Evolutionary conservation across 768 basidiomycete species (phyloP), one percentile per base, ranked within the genome.

Genomic region (Macrocybe gigantea): DNA sequence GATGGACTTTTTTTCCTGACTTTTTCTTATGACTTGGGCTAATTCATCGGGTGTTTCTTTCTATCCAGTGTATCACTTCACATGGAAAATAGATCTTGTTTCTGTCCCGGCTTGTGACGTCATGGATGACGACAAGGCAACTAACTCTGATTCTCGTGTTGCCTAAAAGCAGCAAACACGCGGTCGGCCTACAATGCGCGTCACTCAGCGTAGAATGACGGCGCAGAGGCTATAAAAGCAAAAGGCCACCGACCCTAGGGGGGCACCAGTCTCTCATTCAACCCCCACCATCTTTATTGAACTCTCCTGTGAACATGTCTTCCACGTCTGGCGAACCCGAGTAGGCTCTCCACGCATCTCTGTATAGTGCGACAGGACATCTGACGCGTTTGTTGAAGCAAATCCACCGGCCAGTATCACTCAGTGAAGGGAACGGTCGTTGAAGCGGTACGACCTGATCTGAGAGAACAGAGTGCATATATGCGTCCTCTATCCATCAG

Each of bases 401-500:
- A 73, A 56, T 61, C 65, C 51, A 53, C 65, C 22, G 74, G 74
- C 50, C 70, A 73, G 59, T 62, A 55, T 54, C 72, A 75, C 56
- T 72, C 72, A 2, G 44, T 57, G 14, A 75, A 74, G 58, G 75
- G 74, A 14, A 66, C 53, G 33, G 50, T 61, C 14, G 68, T 70
- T 6, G 55, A 55, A 33, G 41, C 40, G 2, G 63, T 58, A 29
- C 33, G 55, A 45, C 7, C n/a, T 5, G 10, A 14, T 1, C 7
- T 42, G 3, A 2, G 2, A 22, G 22, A 22, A 22, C 22, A 22
- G 22, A 22, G 1, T 8, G 3, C 5, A 2, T 6, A 6, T 13
- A 7, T 32, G 8, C 4, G 9, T 38, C 10, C 12, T 7, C 0
- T 12, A 52, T 31, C 29, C 6, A 41, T 6, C 44, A 2, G 6